These are phyloP conservation scores for Cryptomeria japonica DNA, from an alignment of 75 land plant species.

Conservation along the genomic window DNA sequence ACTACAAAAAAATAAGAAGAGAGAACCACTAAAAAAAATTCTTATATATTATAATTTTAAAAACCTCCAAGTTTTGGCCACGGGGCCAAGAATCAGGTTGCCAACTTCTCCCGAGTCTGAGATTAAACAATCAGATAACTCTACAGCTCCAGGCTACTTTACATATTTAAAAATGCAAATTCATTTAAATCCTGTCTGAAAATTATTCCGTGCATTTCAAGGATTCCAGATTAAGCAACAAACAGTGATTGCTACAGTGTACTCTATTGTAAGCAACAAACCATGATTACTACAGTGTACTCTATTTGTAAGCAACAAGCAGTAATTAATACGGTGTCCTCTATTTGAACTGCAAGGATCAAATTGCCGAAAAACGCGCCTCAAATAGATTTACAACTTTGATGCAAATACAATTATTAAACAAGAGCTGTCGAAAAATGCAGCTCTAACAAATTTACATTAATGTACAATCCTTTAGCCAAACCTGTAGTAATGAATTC, in stretches of 20 bases:
- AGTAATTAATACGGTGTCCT: not conserved
- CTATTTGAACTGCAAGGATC: not conserved
- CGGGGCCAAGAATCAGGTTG: too few species aligned
- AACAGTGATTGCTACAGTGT: not conserved
- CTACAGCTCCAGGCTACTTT: too few species aligned
- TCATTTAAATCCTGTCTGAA: not conserved
- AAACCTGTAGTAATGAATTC: slow-evolving; percentile 5
- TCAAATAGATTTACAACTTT: not conserved
- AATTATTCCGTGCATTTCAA: not conserved
- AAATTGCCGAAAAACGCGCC: not conserved
- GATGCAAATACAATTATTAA: not conserved
- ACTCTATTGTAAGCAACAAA: not conserved
- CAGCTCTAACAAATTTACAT: not conserved
- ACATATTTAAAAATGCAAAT: too few species aligned
- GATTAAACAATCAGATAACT: too few species aligned
- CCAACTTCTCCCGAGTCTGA: too few species aligned
- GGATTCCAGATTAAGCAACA: not conserved
- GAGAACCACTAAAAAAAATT: too few species aligned
- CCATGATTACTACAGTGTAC: not conserved
- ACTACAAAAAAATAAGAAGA: too few species aligned
- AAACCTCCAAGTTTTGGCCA: too few species aligned
- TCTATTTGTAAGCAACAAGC: not conserved
- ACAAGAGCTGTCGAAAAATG: not conserved
- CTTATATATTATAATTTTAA: too few species aligned
- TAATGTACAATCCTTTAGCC: not conserved